Evolutionary conservation across 495 filamentous ascomycete species (phyloP).

Genomic region (Xylaria venustula): DNA sequence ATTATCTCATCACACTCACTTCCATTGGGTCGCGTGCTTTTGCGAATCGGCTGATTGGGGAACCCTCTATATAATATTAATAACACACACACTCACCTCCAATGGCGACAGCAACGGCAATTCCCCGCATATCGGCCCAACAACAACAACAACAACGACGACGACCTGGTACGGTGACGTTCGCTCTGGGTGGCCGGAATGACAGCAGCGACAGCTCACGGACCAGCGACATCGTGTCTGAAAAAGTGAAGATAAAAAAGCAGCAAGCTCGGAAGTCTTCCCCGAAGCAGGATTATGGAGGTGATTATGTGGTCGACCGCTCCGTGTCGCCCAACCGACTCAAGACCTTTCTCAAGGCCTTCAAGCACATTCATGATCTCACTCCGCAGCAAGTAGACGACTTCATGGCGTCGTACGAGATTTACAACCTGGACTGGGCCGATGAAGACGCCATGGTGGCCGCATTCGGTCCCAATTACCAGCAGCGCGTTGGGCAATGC

Average conservation of each 20-base stretch:
- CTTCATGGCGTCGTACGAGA: slow-evolving; percentile 66
- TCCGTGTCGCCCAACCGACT: slow-evolving; percentile 53
- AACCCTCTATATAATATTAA: no score
- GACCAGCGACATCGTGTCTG: slow-evolving; percentile 26
- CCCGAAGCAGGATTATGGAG: slow-evolving; percentile 5
- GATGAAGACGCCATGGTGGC: slow-evolving; percentile 58
- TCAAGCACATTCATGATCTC: slow-evolving; percentile 56
- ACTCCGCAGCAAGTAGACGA: slow-evolving; percentile 60
- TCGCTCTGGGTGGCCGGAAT: slow-evolving; percentile 23
- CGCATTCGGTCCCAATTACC: slow-evolving; percentile 57
- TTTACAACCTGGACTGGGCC: slow-evolving; percentile 65
- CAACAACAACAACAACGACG: background rate
- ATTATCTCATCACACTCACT: background rate
- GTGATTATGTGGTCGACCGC: slow-evolving; percentile 35
- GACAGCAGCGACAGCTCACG: slow-evolving; percentile 34
- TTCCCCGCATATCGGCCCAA: background rate
- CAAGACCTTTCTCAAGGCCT: slow-evolving; percentile 55
- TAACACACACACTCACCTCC: slow-evolving; percentile 5
- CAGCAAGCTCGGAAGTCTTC: background rate
- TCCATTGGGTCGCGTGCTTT: background rate
- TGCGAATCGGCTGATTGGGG: background rate
- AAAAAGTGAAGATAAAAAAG: slow-evolving; percentile 22
- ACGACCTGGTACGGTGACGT: background rate
- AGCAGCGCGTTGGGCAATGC: slow-evolving; percentile 58
- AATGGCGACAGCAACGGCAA: slow-evolving; percentile 26